Percentiles rank a stretch among this genome's conserved stretches.
Evolutionary conservation across 345 rosid genomes (phyloP).

Genomic region (Eucalyptus dawsonii): DNA sequence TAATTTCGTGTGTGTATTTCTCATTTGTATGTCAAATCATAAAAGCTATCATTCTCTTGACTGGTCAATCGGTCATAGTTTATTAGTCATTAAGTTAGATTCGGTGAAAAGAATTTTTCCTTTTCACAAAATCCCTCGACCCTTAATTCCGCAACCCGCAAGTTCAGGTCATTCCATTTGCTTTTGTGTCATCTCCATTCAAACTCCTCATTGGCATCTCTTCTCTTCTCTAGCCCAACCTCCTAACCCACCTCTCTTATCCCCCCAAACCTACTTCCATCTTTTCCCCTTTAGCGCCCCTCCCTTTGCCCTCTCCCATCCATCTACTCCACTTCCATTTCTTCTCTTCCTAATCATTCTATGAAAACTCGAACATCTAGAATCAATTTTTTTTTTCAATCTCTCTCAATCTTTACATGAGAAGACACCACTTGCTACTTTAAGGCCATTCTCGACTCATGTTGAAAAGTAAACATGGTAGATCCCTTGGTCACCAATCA

Average conservation of each 20-base stretch:
- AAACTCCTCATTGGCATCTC: background rate
- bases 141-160: background rate
- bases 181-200: background rate
- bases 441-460: background rate
- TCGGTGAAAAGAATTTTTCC: background rate
- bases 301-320: background rate
- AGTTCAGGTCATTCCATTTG: background rate
- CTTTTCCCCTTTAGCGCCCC: background rate
- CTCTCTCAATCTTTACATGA: too few species aligned
- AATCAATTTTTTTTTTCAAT: too few species aligned
- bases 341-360: too few species aligned
- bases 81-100: background rate
- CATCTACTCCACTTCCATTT: too few species aligned
- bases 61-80: background rate
- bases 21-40: background rate
- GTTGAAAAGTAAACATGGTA: background rate
- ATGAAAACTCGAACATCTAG: too few species aligned
- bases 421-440: too few species aligned
- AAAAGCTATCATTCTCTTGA: background rate
- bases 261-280: background rate
- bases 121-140: background rate
- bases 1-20: background rate
- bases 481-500: background rate
- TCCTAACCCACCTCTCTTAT: background rate
- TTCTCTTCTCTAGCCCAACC: background rate